phyloP scores from a whole-genome alignment of 257 asterid species.

The Apocynum venetum region DNA sequence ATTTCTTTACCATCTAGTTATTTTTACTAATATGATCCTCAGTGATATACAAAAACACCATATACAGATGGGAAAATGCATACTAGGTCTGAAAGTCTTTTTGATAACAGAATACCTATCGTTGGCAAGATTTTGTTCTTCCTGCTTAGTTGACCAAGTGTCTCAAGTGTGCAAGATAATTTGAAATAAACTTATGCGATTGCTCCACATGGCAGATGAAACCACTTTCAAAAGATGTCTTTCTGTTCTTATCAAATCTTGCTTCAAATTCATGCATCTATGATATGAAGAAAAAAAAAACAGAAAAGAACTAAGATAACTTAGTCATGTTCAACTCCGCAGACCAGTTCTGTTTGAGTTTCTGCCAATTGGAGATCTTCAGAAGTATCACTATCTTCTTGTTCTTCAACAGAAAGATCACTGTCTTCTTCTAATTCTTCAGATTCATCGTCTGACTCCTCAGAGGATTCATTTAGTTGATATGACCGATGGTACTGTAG shows the following conservation, averaged over 20 bases:
- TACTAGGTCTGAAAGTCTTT: background rate
- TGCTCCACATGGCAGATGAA: conserved; percentile 98
- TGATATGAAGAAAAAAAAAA: conserved; percentile 21
- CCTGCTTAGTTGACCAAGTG: conserved; percentile 80
- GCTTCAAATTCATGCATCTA: conserved; percentile 75
- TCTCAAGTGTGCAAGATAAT: conserved; percentile 79
- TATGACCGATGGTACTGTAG: too few species aligned
- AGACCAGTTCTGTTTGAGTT: too few species aligned
- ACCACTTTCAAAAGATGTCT: conserved; percentile 92
- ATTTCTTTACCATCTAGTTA: background rate
- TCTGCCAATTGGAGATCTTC: too few species aligned
- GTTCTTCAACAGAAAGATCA: too few species aligned
- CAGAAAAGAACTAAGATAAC: background rate
- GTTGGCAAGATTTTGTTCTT: conserved; percentile 98
- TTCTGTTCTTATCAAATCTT: conserved; percentile 73
- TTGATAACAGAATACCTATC: conserved; percentile 52
- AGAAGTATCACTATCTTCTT: too few species aligned
- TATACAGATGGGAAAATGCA: background rate
- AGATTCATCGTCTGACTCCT: too few species aligned
- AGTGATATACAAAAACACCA: background rate
- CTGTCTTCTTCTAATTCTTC: too few species aligned
- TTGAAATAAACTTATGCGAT: conserved; percentile 94
- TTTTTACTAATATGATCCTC: background rate
- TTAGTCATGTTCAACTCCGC: background rate
- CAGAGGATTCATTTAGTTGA: too few species aligned